Percentiles rank a stretch among this genome's conserved stretches.
Evolutionary conservation across 2,329 filamentous ascomycete genomes (phyloP).

Genomic region (Aureobasidium leucospermi): DNA sequence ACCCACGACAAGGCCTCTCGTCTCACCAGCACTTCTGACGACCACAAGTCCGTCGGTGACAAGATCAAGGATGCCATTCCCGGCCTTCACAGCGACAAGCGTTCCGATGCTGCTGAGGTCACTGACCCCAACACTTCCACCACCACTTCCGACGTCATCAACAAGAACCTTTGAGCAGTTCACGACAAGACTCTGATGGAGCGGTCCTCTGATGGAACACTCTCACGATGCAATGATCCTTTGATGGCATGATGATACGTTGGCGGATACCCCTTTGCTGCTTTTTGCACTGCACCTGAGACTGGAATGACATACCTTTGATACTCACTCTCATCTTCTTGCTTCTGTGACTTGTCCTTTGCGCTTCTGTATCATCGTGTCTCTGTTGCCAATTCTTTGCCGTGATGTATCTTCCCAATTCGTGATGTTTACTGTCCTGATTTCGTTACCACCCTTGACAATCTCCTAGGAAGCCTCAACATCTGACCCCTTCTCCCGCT

Average conservation of each 20-base stretch:
- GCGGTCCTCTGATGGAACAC: background rate
- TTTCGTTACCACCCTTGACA: too few species aligned
- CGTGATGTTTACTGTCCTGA: too few species aligned
- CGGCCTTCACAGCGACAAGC: slow-evolving; percentile 5
- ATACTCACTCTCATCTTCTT: background rate
- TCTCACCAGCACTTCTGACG: background rate
- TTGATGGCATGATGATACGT: slow-evolving; percentile 4
- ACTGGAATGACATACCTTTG: background rate
- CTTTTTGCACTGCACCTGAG: background rate
- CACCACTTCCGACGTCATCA: background rate
- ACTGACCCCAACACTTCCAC: slow-evolving; percentile 1
- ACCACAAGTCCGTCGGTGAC: slow-evolving; percentile 3
- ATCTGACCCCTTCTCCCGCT: too few species aligned
- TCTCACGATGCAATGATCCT: background rate
- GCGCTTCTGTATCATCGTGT: too few species aligned
- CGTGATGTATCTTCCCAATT: too few species aligned
- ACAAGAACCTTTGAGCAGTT: slow-evolving; percentile 1
- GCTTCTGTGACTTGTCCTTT: background rate
- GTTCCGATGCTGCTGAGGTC: slow-evolving; percentile 3
- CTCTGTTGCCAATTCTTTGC: too few species aligned
- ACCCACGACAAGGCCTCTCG: slow-evolving; percentile 8
- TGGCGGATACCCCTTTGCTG: slow-evolving; percentile 6
- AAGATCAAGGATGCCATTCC: slow-evolving; percentile 10
- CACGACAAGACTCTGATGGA: background rate
- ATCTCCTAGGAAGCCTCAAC: too few species aligned